Percentiles rank a stretch among this genome's conserved stretches.
These are phyloP conservation scores for Podospora pseudoanserina DNA, from an alignment of 495 filamentous ascomycete species.

Conservation along the genomic window DNA sequence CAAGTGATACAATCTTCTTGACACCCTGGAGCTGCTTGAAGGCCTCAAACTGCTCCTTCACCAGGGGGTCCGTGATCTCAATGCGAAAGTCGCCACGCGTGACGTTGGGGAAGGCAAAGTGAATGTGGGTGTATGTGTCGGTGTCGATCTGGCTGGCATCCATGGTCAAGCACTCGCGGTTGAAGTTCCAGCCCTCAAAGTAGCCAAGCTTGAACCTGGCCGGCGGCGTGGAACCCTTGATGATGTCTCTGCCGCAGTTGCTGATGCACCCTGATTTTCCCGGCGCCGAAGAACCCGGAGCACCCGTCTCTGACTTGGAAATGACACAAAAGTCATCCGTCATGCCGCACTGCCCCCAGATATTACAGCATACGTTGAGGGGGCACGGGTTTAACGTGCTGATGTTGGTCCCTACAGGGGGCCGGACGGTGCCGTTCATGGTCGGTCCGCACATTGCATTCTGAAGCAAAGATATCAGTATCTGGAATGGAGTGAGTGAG, in stretches of 20 bases:
- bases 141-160: constrained; percentile 10
- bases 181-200: constrained; percentile 30
- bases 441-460: constrained; percentile 43
- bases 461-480: constrained; percentile 12
- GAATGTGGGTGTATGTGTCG: constrained; percentile 22
- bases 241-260: constrained; percentile 42
- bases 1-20: constrained; percentile 32
- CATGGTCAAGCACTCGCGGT: constrained; percentile 29
- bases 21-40: constrained; percentile 20
- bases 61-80: constrained; percentile 6
- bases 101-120: constrained; percentile 24
- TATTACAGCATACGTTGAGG: constrained; percentile 36
- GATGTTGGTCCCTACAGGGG: constrained; percentile 17
- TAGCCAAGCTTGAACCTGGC: constrained; percentile 22
- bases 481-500: too few species aligned
- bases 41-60: constrained; percentile 16
- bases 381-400: constrained; percentile 33
- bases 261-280: constrained; percentile 33
- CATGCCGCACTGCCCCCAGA: constrained; percentile 49
- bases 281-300: constrained; percentile 35
- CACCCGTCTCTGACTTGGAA: constrained; percentile 25
- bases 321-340: constrained; percentile 42
- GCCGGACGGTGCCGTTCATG: constrained; percentile 9
- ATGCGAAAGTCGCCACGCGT: constrained; percentile 3
- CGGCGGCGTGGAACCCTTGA: constrained; percentile 9